These are phyloP conservation scores for Metschnikowia sp. DNA, from an alignment of 805 yeast genomes.

Conservation along the genomic window DNA sequence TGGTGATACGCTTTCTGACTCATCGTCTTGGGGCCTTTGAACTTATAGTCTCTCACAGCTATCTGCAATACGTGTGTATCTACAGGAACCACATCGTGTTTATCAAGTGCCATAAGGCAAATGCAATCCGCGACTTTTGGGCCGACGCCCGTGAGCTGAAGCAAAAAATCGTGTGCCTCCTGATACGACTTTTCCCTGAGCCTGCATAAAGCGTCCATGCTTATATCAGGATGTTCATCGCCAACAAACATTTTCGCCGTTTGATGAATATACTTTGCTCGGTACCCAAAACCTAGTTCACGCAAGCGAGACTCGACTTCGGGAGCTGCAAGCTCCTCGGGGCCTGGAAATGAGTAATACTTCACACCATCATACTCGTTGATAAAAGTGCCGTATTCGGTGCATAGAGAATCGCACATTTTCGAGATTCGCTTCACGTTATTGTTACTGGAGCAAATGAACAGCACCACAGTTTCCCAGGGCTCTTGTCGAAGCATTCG, in stretches of 20 bases:
- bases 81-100: slow-evolving; percentile 85
- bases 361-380: slow-evolving; percentile 49
- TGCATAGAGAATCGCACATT: slow-evolving; percentile 81
- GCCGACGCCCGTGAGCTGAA: slow-evolving; percentile 82
- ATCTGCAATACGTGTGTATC: slow-evolving; percentile 94
- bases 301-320: slow-evolving; percentile 43
- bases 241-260: slow-evolving; percentile 61
- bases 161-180: slow-evolving; percentile 55
- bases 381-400: slow-evolving; percentile 62
- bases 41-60: slow-evolving; percentile 76
- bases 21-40: slow-evolving; percentile 45
- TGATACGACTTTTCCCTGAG: slow-evolving; percentile 47
- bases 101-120: slow-evolving; percentile 83
- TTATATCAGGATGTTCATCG: slow-evolving; percentile 34
- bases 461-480: slow-evolving; percentile 89
- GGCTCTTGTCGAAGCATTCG: slow-evolving; percentile 91
- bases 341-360: slow-evolving; percentile 73
- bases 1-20: slow-evolving; percentile 50
- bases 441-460: slow-evolving; percentile 94
- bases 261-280: slow-evolving; percentile 81
- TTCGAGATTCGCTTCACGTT: slow-evolving; percentile 89
- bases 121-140: slow-evolving; percentile 98
- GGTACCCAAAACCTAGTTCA: slow-evolving; percentile 73
- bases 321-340: slow-evolving; percentile 42
- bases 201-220: slow-evolving; percentile 33